A percentile compares a stretch with the other conserved stretches of the same genome.
Evolutionary conservation across 768 basidiomycete species (phyloP).

Genomic region (Daedalea quercina): DNA sequence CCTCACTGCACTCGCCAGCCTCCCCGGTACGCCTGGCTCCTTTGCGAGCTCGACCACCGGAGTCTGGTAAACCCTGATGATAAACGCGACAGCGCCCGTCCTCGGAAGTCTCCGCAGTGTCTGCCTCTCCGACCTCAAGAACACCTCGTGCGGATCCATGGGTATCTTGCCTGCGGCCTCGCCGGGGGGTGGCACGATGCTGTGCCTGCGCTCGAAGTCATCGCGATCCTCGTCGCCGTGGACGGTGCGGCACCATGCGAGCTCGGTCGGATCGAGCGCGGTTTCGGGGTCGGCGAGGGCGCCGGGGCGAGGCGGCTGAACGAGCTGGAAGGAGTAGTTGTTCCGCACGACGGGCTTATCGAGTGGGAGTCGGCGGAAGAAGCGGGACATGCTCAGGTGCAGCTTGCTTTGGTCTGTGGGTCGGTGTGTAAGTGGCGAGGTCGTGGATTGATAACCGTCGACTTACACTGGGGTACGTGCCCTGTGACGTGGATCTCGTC

Average conservation of each 20-base stretch:
- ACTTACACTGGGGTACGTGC: conserved; percentile 66
- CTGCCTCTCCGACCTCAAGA: conserved; percentile 60
- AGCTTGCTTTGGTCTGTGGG: conserved; percentile 42
- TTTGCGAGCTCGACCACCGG: conserved; percentile 42
- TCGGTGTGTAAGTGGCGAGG: neutral
- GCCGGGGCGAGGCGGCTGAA: conserved; percentile 23
- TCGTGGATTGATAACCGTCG: neutral
- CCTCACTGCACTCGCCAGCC: conserved; percentile 56
- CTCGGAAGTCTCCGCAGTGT: conserved; percentile 56
- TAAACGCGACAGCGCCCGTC: conserved; percentile 62
- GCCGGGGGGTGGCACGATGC: conserved; percentile 6
- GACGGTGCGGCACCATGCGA: conserved; percentile 54
- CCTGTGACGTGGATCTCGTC: conserved; percentile 69
- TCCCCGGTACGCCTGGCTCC: conserved; percentile 53
- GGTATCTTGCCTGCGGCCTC: conserved; percentile 3
- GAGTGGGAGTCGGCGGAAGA: conserved; percentile 58
- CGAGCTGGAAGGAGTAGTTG: conserved; percentile 51
- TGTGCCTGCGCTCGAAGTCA: conserved; percentile 12
- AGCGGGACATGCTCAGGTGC: conserved; percentile 58
- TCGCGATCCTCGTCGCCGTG: conserved; percentile 45
- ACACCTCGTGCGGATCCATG: conserved; percentile 28
- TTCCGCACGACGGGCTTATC: conserved; percentile 68
- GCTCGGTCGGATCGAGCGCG: conserved; percentile 50
- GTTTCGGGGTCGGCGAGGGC: conserved; percentile 5
- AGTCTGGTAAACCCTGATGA: conserved; percentile 59